A percentile compares a stretch with the other conserved stretches of the same genome.
Evolutionary conservation across 257 asterid species (phyloP).

Genomic region (Fraxinus pennsylvanica): DNA sequence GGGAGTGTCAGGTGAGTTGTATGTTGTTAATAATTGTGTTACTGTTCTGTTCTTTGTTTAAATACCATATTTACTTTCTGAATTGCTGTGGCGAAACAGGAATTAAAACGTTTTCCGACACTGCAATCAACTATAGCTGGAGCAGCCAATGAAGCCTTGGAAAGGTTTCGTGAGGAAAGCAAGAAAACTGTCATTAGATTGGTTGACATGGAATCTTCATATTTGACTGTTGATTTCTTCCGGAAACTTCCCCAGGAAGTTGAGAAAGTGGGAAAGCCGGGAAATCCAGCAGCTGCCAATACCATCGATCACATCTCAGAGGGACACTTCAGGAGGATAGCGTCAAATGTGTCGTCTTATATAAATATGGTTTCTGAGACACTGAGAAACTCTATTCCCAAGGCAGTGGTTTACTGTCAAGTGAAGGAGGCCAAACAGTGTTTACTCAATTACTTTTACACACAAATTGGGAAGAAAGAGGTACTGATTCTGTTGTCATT

Average conservation of each 20-base stretch:
- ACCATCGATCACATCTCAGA: constrained; percentile 62
- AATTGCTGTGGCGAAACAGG: constrained; percentile 45
- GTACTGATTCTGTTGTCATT: constrained; percentile 30
- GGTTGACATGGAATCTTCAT: constrained; percentile 90
- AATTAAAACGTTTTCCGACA: constrained; percentile 80
- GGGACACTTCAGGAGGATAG: constrained; percentile 87
- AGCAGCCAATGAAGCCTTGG: constrained; percentile 76
- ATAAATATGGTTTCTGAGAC: constrained; percentile 70
- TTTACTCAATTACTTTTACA: constrained; percentile 70
- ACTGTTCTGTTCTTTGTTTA: neutral
- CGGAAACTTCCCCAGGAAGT: constrained; percentile 87
- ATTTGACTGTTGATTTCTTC: constrained; percentile 87
- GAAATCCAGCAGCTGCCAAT: constrained; percentile 46
- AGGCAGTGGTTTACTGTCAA: constrained; percentile 92
- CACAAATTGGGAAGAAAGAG: constrained; percentile 77
- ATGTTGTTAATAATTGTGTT: neutral
- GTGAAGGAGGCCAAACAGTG: constrained; percentile 85
- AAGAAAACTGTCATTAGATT: constrained; percentile 72
- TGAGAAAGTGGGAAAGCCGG: constrained; percentile 58
- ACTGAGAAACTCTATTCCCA: constrained; percentile 70
- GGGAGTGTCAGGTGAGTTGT: constrained; percentile 77
- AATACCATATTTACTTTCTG: constrained; percentile 5
- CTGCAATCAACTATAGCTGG: constrained; percentile 77
- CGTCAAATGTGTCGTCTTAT: constrained; percentile 84
- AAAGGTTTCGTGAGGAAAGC: constrained; percentile 75